A percentile compares a stretch with the other conserved stretches of the same genome.
phyloP scores from a whole-genome alignment of 2,329 filamentous ascomycete genomes.

The Escovopsis weberi region DNA sequence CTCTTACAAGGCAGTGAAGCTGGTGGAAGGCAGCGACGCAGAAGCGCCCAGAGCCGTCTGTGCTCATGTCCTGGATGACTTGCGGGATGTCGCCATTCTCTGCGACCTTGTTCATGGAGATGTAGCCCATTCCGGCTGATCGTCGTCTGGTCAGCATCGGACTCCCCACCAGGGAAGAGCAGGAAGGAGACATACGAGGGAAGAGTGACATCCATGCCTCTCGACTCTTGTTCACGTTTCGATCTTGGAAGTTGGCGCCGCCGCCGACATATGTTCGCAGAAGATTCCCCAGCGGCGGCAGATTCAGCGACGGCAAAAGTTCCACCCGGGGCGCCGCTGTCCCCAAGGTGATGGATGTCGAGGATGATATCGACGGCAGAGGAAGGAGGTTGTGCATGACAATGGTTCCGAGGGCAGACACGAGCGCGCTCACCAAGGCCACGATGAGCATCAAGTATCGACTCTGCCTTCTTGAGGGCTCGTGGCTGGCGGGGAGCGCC shows the following conservation, averaged over 20 bases:
- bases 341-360: background rate
- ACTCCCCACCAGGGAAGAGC: background rate
- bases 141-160: background rate
- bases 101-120: background rate
- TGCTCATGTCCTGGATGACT: constrained; percentile 1
- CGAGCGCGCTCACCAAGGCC: background rate
- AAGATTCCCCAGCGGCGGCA: constrained; percentile 1
- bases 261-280: constrained; percentile 1
- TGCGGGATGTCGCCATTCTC: background rate
- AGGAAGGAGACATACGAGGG: background rate
- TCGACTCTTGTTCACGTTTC: background rate
- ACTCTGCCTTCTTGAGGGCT: background rate
- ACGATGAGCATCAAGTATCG: background rate
- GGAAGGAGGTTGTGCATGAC: background rate
- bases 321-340: background rate
- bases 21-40: constrained; percentile 1
- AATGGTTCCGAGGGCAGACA: background rate
- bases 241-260: background rate
- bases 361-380: background rate
- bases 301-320: background rate
- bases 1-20: constrained; percentile 1
- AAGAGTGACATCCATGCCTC: constrained; percentile 2
- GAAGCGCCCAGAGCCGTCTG: constrained; percentile 1
- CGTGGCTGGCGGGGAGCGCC: background rate
- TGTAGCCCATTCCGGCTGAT: background rate